Percentiles rank a stretch among this genome's conserved stretches.
phyloP scores from a whole-genome alignment of 345 rosid genomes.

The Brassica cretica region DNA sequence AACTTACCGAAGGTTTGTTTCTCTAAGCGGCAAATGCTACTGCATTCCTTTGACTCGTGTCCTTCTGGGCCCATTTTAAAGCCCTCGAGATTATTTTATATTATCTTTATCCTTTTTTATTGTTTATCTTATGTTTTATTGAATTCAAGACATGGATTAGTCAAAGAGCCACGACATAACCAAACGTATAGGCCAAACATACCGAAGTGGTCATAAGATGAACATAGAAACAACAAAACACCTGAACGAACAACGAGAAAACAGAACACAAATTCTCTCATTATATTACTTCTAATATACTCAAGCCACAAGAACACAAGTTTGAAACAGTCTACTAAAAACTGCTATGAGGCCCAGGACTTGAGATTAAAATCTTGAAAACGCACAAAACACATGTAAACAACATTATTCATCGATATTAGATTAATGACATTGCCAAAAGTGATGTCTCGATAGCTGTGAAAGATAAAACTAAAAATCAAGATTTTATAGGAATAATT shows the following conservation, averaged over 20 bases:
- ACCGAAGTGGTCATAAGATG: background rate
- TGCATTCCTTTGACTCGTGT: constrained; percentile 27
- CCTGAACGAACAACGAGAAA: background rate
- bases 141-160: background rate
- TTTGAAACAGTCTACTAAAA: too few relatives aligned
- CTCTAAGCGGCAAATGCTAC: constrained; percentile 5
- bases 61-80: constrained; percentile 6
- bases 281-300: background rate
- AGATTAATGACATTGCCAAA: too few relatives aligned
- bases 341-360: too few relatives aligned
- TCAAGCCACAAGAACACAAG: background rate
- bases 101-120: background rate
- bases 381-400: too few relatives aligned
- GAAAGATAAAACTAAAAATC: too few relatives aligned
- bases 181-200: background rate
- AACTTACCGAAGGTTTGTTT: constrained; percentile 21
- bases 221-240: background rate
- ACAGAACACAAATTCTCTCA: background rate
- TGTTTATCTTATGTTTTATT: background rate
- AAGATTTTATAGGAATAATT: too few relatives aligned
- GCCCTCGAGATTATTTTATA: background rate
- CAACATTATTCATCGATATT: too few relatives aligned
- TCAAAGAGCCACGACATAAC: background rate
- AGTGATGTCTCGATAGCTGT: too few relatives aligned
- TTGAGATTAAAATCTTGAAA: too few relatives aligned